These are phyloP conservation scores for Sphagnum contortum DNA, from an alignment of 225 moss, liverwort and hornwort species.

Conservation along the genomic window DNA sequence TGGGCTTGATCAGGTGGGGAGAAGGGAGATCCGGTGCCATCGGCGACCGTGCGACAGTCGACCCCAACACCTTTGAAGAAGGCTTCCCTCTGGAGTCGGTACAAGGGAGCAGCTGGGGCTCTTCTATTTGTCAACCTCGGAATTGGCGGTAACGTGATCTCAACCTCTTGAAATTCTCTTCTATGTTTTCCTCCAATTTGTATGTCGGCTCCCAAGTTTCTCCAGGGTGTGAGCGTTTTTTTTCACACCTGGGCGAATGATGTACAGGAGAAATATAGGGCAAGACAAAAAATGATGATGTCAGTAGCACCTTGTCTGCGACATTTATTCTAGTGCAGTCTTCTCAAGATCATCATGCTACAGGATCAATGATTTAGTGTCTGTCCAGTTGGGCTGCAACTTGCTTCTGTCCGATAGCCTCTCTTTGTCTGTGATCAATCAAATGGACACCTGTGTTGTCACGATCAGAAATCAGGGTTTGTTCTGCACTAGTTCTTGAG, in stretches of 20 bases:
- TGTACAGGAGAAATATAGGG: neutral
- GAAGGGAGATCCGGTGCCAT: slow-evolving; percentile 14
- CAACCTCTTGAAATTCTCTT: slow-evolving; percentile 6
- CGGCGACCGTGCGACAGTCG: slow-evolving; percentile 25
- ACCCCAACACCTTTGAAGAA: slow-evolving; percentile 9
- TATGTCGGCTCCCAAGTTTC: neutral
- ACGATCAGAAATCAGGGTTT: no score
- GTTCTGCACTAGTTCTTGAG: no score
- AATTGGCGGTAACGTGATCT: slow-evolving; percentile 31
- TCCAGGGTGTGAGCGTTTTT: neutral
- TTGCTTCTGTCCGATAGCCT: no score
- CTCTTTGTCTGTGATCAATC: no score
- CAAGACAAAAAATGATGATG: neutral
- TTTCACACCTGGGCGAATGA: neutral
- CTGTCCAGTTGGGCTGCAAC: no score
- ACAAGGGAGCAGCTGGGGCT: slow-evolving; percentile 43
- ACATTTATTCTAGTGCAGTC: no score
- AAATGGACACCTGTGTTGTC: no score
- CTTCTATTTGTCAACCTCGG: slow-evolving; percentile 46
- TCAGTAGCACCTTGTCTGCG: neutral
- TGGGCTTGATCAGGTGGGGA: slow-evolving; percentile 4
- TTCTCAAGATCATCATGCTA: no score
- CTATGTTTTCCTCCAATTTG: neutral
- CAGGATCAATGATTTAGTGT: no score
- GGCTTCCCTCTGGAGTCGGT: slow-evolving; percentile 44